A percentile compares a stretch with the other conserved stretches of the same genome.
phyloP scores from a whole-genome alignment of 805 yeast species.

The Lachancea lanzarotensis region DNA sequence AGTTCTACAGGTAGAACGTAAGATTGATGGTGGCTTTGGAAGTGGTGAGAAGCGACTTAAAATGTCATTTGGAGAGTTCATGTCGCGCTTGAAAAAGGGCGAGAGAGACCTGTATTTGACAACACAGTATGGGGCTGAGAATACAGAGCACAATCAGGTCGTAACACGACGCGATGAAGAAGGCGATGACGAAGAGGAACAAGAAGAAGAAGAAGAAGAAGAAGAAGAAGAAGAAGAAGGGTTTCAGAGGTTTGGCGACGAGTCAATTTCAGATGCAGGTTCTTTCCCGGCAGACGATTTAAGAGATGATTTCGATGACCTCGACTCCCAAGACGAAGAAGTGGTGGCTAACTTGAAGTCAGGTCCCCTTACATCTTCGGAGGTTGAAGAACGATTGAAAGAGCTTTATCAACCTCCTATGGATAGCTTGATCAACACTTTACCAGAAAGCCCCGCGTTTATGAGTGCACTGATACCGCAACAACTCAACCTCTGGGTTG shows the following conservation, averaged over 20 bases:
- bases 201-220: constrained; percentile 5
- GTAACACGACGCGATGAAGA: constrained; percentile 17
- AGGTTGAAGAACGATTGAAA: constrained; percentile 37
- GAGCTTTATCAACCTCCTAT: constrained; percentile 61
- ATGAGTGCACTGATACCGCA: constrained; percentile 48
- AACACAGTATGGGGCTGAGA: constrained; percentile 57
- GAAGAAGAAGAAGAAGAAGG: constrained; percentile 1
- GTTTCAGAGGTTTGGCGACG: constrained; percentile 14
- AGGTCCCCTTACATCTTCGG: constrained; percentile 29
- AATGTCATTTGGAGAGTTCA: constrained; percentile 45
- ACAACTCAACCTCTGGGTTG: constrained; percentile 73
- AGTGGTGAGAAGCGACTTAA: constrained; percentile 49
- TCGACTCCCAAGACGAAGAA: constrained; percentile 17
- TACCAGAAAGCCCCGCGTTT: constrained; percentile 40
- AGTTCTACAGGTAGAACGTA: constrained; percentile 51
- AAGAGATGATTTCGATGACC: constrained; percentile 25
- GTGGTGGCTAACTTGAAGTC: constrained; percentile 13
- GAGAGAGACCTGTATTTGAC: constrained; percentile 53
- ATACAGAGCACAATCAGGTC: constrained; percentile 6
- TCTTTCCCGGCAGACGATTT: constrained; percentile 18
- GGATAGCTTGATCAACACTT: constrained; percentile 34
- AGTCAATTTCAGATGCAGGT: constrained; percentile 12
- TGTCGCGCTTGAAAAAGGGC: constrained; percentile 34
- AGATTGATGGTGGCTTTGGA: constrained; percentile 59
- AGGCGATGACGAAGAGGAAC: constrained; percentile 13